Conservation (phyloP, 1,284 basidiomycete species). For the Boletus mariae region DNA sequence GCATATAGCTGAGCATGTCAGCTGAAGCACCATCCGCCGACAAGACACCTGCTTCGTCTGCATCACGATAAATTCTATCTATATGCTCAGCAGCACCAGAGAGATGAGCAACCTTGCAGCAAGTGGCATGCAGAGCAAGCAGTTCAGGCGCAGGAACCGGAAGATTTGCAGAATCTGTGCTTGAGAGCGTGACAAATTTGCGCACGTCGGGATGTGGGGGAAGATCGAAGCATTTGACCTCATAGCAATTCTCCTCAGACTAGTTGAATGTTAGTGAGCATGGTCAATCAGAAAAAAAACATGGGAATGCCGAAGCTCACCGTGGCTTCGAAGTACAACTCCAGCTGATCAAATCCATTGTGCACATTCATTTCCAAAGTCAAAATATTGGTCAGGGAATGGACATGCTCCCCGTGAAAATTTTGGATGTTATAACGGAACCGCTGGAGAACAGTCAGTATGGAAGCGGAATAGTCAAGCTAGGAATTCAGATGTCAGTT, state of each 20-base stretch:
- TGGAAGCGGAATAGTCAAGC: no score
- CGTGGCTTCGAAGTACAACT: no score
- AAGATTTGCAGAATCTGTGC: neutral
- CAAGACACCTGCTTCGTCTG: neutral
- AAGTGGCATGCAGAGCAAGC: conserved; percentile 8
- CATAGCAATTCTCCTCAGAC: neutral
- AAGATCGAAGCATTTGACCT: neutral
- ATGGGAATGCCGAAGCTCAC: no score
- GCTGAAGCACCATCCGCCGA: neutral
- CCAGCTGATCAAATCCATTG: no score
- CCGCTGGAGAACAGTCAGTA: no score
- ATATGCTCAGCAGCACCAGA: conserved; percentile 7
- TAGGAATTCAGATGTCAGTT: no score
- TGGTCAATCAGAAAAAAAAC: no score
- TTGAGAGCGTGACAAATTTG: neutral
- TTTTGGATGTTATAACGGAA: no score
- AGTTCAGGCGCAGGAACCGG: neutral
- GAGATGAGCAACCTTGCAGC: conserved; percentile 7
- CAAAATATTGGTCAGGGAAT: no score
- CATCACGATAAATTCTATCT: neutral
- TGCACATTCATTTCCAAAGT: no score
- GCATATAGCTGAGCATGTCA: neutral
- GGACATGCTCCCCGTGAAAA: no score
- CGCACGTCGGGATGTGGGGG: neutral
- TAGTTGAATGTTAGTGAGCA: no score